These are phyloP conservation scores for Boehmeria nivea DNA, from an alignment of 306 rosid species.

Conservation along the genomic window DNA sequence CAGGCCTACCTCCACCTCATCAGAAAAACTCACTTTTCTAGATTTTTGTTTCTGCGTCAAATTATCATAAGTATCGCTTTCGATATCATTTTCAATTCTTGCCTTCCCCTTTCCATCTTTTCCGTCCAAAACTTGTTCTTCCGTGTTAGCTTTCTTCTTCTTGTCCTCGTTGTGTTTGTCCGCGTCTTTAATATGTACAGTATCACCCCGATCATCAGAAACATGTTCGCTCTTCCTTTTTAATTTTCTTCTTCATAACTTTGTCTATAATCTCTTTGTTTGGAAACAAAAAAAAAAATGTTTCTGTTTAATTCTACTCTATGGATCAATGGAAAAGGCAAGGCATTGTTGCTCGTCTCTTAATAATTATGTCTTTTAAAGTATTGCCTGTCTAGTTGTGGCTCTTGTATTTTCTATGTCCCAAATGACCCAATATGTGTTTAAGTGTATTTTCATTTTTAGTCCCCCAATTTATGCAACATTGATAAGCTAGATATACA, in stretches of 20 bases:
- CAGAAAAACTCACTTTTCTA: slow-evolving; percentile 55
- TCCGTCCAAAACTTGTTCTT: slow-evolving; percentile 11
- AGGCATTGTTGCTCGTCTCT: too few relatives aligned
- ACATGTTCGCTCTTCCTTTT: neutral
- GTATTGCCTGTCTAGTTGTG: too few relatives aligned
- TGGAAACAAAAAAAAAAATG: too few relatives aligned
- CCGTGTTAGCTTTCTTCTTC: slow-evolving; percentile 14
- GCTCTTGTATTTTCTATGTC: too few relatives aligned
- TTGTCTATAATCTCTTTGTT: neutral
- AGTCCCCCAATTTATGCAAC: too few relatives aligned
- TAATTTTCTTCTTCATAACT: neutral
- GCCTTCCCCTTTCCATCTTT: slow-evolving; percentile 11
- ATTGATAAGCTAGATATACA: too few relatives aligned
- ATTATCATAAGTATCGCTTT: slow-evolving; percentile 2
- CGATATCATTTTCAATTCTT: slow-evolving; percentile 7
- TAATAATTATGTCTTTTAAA: too few relatives aligned
- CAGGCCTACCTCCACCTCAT: too few relatives aligned
- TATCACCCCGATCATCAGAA: neutral
- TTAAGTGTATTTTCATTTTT: too few relatives aligned
- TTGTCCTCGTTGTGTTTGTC: neutral
- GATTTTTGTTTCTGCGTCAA: slow-evolving; percentile 15
- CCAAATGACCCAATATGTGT: too few relatives aligned
- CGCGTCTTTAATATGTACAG: neutral
- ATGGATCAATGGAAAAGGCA: too few relatives aligned
- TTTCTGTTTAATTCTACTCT: too few relatives aligned